Evolutionary conservation across 805 yeast genomes (phyloP).

Genomic region (Sugiyamaella marilandica): DNA sequence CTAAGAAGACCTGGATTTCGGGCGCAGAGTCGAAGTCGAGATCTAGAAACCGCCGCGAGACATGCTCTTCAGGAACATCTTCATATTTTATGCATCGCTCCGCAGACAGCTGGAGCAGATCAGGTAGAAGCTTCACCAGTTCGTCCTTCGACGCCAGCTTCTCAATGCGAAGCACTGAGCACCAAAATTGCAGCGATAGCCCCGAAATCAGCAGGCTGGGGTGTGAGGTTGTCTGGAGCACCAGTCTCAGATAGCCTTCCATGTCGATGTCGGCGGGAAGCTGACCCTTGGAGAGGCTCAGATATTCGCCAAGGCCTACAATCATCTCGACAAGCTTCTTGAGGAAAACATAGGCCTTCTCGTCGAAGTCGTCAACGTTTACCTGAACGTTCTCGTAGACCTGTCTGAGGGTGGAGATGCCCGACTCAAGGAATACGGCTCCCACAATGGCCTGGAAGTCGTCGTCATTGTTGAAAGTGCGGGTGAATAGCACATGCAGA

Average conservation of each 20-base stretch:
- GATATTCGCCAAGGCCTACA: constrained; percentile 76
- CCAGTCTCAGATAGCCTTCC: constrained; percentile 63
- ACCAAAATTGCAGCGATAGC: constrained; percentile 90
- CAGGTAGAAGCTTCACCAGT: constrained; percentile 55
- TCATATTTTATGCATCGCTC: constrained; percentile 71
- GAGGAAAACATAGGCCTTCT: constrained; percentile 68
- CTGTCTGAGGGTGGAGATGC: constrained; percentile 61
- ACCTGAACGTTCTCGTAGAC: constrained; percentile 54
- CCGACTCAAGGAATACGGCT: constrained; percentile 65
- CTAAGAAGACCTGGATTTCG: constrained; percentile 70
- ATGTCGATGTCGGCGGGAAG: constrained; percentile 56
- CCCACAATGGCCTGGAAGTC: constrained; percentile 81
- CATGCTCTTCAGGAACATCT: constrained; percentile 59
- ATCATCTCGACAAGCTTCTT: constrained; percentile 93
- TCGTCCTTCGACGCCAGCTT: constrained; percentile 41
- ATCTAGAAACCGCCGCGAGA: constrained; percentile 63
- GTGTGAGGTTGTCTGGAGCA: constrained; percentile 74
- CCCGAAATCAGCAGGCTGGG: constrained; percentile 88
- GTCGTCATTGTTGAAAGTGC: constrained; percentile 57
- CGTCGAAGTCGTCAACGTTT: constrained; percentile 67
- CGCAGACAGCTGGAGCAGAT: constrained; percentile 69
- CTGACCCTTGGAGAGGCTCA: constrained; percentile 44
- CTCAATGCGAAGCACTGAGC: constrained; percentile 77
- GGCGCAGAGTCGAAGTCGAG: constrained; percentile 84
- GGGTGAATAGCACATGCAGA: constrained; percentile 79